Conservation (phyloP, 352 stramenopile species). For the Elongisporangium senticosum region DNA sequence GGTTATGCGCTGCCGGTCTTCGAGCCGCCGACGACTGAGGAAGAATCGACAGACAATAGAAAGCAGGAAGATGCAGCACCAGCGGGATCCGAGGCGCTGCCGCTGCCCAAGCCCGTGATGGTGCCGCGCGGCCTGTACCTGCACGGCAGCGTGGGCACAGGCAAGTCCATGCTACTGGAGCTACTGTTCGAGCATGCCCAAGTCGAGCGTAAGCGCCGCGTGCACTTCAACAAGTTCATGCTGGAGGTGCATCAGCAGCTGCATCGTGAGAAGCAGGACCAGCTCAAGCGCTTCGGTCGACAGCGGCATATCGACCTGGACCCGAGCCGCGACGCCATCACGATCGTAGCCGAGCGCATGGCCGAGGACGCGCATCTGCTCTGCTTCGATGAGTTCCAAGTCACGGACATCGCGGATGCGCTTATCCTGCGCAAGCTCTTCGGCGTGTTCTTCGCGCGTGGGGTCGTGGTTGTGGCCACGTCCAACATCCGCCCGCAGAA, state of each 20-base stretch:
- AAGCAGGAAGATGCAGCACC: not conserved
- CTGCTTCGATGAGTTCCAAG: constrained; percentile 98
- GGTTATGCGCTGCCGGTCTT: constrained; percentile 47
- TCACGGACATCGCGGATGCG: constrained; percentile 96
- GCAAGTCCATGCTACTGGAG: constrained; percentile 97
- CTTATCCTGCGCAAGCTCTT: constrained; percentile 97
- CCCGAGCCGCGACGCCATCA: constrained; percentile 61
- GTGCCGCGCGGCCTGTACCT: constrained; percentile 92
- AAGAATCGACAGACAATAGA: not conserved
- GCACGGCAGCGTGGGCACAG: constrained; percentile 91
- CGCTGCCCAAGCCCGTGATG: constrained; percentile 17
- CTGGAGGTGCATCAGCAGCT: constrained; percentile 92
- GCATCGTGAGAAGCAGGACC: constrained; percentile 85
- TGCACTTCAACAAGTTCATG: constrained; percentile 99
- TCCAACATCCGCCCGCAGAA: constrained; percentile 89
- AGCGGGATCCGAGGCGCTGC: not conserved
- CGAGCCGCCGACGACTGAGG: not conserved
- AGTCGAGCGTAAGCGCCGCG: constrained; percentile 74
- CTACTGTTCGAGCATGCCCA: constrained; percentile 82
- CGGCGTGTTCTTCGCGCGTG: constrained; percentile 79
- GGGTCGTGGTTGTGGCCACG: constrained; percentile 93
- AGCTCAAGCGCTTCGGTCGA: constrained; percentile 71
- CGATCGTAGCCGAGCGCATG: constrained; percentile 81
- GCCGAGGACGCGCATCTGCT: constrained; percentile 87
- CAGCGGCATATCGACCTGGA: constrained; percentile 85